Evolutionary conservation across 352 stramenopile genomes (phyloP), one percentile per base, ranked within the genome.

Genomic region (Globisporangium spiculum): DNA sequence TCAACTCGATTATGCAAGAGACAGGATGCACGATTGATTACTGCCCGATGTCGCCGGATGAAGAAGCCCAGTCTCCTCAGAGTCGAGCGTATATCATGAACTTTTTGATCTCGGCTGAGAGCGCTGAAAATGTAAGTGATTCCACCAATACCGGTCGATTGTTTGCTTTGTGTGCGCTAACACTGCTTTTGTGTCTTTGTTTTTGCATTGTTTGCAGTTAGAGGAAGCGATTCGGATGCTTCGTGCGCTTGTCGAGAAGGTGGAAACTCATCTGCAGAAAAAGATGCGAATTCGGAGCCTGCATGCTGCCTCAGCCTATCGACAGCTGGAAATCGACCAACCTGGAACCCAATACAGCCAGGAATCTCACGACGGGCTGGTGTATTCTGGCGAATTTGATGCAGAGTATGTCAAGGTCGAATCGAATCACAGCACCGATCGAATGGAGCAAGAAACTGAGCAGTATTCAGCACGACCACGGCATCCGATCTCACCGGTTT

Each of bases 11-110:
- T 59, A 80, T 82, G 55, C 66, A 71, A 12, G 62, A 71, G 3
- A 88, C 80, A 0, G 78, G 69, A 4, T 89, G 79, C 52, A 81
- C 78, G 14, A 82, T 93, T 36, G 81, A 91, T 60, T 90, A 91
- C 60, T 92, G 84, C 12, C 79, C 84, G 4, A 65, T 84, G 53
- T 88, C 81, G 0, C 81, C 84, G 0, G 77, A 77, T 5, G 83
- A 90, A n/a, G 65, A 79, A 36, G 68, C 77, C 58, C 70, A 76
- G 20, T 76, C 65, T 20, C 72, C 71, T 1, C 61, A 60, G 38
- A 80, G 44, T 46, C 60, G 34, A 9, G 62, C 66, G 10, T 89
- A 77, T 69, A 68, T 79, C 24, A 84, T 91, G 76, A 86, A 80
- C 46, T 93, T 91, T 36, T 30, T 92, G 12, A 71, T 91, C 18